Conservation (phyloP, 2,329 filamentous ascomycete species). For the Colletotrichum costaricense region DNA sequence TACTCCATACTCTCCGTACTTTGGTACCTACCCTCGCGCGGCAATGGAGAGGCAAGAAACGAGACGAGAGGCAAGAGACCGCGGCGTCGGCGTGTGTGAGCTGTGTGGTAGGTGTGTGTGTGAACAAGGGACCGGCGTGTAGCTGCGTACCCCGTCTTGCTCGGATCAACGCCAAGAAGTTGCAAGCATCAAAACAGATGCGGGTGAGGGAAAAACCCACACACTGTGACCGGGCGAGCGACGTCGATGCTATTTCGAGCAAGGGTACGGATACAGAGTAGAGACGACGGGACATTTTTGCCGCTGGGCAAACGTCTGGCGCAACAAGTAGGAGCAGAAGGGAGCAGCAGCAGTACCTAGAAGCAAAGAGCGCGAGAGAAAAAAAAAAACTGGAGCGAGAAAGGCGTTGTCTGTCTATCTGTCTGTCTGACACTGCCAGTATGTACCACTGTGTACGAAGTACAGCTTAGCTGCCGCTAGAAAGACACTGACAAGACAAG, state of each 20-base stretch:
- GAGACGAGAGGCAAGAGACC: conserved; percentile 25
- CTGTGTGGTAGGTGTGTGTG: conserved; percentile 15
- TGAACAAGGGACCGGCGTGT: conserved; percentile 34
- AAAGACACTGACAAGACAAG: neutral
- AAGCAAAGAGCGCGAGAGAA: neutral
- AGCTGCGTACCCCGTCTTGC: conserved; percentile 36
- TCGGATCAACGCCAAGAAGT: conserved; percentile 37
- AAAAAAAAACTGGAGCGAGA: neutral
- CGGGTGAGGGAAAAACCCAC: conserved; percentile 34
- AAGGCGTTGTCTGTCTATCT: neutral
- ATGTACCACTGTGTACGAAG: neutral
- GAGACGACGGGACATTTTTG: conserved; percentile 24
- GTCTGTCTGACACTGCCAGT: neutral
- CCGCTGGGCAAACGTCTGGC: neutral
- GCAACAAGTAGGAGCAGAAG: neutral
- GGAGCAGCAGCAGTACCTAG: neutral
- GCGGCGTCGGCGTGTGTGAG: conserved; percentile 15
- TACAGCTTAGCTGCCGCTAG: neutral
- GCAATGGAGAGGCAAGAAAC: neutral
- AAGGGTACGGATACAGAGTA: neutral
- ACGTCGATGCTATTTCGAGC: conserved; percentile 35
- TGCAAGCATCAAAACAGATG: conserved; percentile 36
- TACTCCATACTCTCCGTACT: too few species aligned
- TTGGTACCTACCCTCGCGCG: neutral
- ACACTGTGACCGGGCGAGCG: conserved; percentile 35